These are phyloP conservation scores for Cladosporium sp. DNA, from an alignment of 2,329 filamentous ascomycete species.

Conservation along the genomic window DNA sequence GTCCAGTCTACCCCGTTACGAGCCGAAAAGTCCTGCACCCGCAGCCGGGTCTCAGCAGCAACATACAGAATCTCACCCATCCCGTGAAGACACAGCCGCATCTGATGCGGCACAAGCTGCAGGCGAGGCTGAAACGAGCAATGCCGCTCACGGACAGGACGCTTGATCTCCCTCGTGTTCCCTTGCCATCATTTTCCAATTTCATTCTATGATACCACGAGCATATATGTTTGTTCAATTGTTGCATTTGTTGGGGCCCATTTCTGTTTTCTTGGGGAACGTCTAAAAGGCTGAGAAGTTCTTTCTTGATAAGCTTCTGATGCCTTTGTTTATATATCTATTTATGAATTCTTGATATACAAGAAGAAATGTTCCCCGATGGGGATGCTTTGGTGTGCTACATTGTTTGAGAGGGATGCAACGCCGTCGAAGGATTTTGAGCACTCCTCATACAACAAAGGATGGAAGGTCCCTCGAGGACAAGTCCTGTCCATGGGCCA, in stretches of 20 bases:
- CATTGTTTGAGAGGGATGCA: too few species aligned
- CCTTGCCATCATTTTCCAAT: background rate
- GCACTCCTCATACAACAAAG: too few species aligned
- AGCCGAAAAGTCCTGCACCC: slow-evolving; percentile 17
- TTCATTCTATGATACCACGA: slow-evolving; percentile 18
- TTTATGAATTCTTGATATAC: background rate
- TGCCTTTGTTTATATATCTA: background rate
- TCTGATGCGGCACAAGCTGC: background rate
- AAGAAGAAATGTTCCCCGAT: background rate
- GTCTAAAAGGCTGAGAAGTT: background rate
- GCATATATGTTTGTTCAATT: slow-evolving; percentile 2
- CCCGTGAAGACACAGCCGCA: background rate
- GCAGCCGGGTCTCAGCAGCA: background rate
- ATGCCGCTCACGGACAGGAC: background rate
- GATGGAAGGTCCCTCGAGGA: too few species aligned
- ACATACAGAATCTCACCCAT: background rate
- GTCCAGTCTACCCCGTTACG: slow-evolving; percentile 25
- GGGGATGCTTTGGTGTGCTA: background rate
- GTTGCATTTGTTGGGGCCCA: background rate
- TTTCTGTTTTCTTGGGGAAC: background rate
- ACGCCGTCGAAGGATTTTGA: too few species aligned
- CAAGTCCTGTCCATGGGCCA: too few species aligned
- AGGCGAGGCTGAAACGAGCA: background rate
- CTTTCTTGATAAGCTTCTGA: background rate
- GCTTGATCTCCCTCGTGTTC: background rate